Conservation (phyloP, 768 basidiomycete genomes). For the Arthromyces matolae region DNA sequence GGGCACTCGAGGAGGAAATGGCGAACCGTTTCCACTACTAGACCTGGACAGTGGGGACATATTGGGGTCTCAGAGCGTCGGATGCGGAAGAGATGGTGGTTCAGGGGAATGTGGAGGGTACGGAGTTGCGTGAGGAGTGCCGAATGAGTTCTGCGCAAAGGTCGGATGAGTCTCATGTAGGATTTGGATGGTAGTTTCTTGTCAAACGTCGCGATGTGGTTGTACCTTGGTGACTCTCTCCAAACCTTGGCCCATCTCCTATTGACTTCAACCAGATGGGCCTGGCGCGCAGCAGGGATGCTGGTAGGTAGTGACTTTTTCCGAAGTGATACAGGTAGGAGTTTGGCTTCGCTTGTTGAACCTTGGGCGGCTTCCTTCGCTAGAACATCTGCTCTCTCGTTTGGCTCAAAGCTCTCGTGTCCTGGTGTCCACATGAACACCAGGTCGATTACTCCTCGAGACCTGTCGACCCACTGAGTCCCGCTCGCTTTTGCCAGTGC, state of each 20-base stretch:
- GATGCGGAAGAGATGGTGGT: constrained; percentile 25
- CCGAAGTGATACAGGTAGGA: constrained; percentile 4
- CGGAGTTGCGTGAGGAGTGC: constrained; percentile 27
- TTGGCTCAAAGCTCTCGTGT: constrained; percentile 6
- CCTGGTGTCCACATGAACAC: constrained; percentile 7
- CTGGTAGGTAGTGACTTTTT: constrained; percentile 9
- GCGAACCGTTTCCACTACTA: background rate
- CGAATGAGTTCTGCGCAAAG: background rate
- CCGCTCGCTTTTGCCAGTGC: background rate
- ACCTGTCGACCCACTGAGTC: background rate
- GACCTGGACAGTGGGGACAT: constrained; percentile 15
- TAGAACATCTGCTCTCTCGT: constrained; percentile 6
- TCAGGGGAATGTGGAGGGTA: constrained; percentile 28
- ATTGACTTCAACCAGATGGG: background rate
- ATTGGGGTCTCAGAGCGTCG: constrained; percentile 8
- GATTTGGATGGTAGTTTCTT: constrained; percentile 8
- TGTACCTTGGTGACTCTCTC: constrained; percentile 6
- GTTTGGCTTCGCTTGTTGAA: background rate
- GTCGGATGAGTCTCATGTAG: background rate
- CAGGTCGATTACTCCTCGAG: background rate
- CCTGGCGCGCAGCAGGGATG: constrained; percentile 8
- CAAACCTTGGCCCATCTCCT: background rate
- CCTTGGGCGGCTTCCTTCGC: constrained; percentile 8
- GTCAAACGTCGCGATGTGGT: constrained; percentile 4
- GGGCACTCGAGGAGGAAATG: background rate